These are phyloP conservation scores for Detonula confervacea DNA, from an alignment of 352 stramenopile genomes.

Conservation along the genomic window DNA sequence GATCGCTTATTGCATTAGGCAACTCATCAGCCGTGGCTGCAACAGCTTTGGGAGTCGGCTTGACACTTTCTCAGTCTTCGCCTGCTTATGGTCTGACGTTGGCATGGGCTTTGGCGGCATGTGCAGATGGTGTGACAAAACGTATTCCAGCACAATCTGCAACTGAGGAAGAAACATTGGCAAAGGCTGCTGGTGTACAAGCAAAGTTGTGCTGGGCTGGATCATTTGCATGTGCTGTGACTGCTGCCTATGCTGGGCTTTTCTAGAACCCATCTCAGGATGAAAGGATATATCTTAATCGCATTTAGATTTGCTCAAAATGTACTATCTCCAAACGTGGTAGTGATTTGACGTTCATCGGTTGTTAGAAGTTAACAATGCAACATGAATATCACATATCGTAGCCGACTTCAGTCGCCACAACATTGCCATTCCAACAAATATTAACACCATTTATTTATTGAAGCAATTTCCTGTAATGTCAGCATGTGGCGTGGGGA, in stretches of 20 bases:
- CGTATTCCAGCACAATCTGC: conserved; percentile 10
- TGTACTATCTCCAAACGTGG: too few relatives aligned
- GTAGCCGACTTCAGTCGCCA: too few relatives aligned
- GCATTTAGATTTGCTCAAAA: too few relatives aligned
- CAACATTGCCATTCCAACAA: too few relatives aligned
- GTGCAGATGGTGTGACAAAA: conserved; percentile 62
- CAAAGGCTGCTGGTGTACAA: conserved; percentile 48
- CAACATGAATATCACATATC: too few relatives aligned
- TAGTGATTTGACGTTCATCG: conserved; percentile 6
- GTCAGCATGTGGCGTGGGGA: too few relatives aligned
- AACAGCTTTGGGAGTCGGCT: conserved; percentile 55
- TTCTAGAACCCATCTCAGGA: conserved; percentile 9
- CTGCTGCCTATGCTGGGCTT: conserved; percentile 37
- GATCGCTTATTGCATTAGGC: conserved; percentile 51
- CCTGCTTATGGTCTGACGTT: conserved; percentile 72
- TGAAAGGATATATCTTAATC: too few relatives aligned
- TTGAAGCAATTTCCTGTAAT: too few relatives aligned
- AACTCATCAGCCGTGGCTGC: conserved; percentile 64
- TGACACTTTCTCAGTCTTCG: conserved; percentile 50
- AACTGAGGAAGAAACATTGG: conserved; percentile 38
- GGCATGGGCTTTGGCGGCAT: conserved; percentile 72
- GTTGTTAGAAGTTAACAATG: too few relatives aligned
- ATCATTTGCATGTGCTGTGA: conserved; percentile 47
- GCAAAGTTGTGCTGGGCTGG: conserved; percentile 51
- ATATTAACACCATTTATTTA: too few relatives aligned